Evolutionary conservation across 2,329 filamentous ascomycete genomes (phyloP), one percentile per base, ranked within the genome.

Genomic region (Nigrospora osmanthi): DNA sequence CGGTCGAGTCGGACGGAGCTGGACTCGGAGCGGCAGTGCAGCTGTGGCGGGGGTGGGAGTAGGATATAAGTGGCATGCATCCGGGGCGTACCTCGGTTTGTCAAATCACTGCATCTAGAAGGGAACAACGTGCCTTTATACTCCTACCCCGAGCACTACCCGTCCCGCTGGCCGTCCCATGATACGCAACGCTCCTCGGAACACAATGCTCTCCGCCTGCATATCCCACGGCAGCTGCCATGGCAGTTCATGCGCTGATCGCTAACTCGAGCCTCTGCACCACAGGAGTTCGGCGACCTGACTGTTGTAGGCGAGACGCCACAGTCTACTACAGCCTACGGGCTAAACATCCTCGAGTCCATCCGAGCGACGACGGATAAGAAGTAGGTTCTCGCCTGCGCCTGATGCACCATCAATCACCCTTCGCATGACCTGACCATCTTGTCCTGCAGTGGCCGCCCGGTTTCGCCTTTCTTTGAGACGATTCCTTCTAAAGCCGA

Each of bases 281-380:
- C 32, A 32, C 49, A 66, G 58, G 65, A 70, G 50, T 76, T 70
- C 52, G 71, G 58, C n/a, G 58, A 78, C 49, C 63, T 78, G 28
- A 62, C 68, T 40, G 67, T 28, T 28, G 23, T 74, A 46, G 72
- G 71, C 52, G 85, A 90, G 65, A 81, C 77, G 14, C 65, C 68
- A 44, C 81, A 86, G 60, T 81, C 81, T 14, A 90, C 86, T 3
- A 83, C 81, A 13, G 75, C 81, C 45, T 78, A 81, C 56, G 89
- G 89, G 34, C 67, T 87, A 55, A 78, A 76, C 52, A 86, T 94
- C 58, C 69, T 94, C 38, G 81, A 87, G 44, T 81, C 83, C 58
- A 78, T 95, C 58, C 83, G 83, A 55, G 75, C 79, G 52, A 88
- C 87, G 17, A 80, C 81, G 50, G 89, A 94, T 64, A 94, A 94